Conservation (phyloP, 139 green algal genomes). For the Ettlia oleoabundans region DNA sequence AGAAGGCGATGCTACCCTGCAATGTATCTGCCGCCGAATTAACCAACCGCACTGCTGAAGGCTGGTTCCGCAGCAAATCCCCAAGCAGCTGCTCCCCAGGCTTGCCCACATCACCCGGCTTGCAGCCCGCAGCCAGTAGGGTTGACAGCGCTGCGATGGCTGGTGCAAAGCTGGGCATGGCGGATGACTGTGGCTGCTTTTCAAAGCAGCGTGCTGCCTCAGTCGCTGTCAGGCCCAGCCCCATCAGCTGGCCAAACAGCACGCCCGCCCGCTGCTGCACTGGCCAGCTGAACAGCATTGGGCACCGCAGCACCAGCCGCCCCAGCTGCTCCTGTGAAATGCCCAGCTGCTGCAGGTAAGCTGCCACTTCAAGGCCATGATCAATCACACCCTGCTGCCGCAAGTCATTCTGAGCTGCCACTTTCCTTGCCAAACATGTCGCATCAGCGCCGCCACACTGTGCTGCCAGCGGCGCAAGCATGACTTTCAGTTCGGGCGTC, state of each 20-base stretch:
- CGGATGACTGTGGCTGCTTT: not conserved
- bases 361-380: not conserved
- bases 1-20: not conserved
- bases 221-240: not conserved
- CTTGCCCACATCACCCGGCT: not conserved
- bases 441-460: not conserved
- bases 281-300: slow-evolving; percentile 1
- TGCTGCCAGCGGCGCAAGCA: not conserved
- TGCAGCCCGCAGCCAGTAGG: slow-evolving; percentile 5
- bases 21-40: not conserved
- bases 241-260: slow-evolving; percentile 7
- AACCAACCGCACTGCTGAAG: not conserved
- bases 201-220: slow-evolving; percentile 13
- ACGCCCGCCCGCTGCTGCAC: not conserved
- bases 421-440: not conserved
- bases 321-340: not conserved
- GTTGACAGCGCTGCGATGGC: not conserved
- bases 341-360: not conserved
- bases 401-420: too few species aligned
- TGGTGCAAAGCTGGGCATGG: not conserved
- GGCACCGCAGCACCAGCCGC: not conserved
- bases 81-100: slow-evolving; percentile 1
- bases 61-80: not conserved
- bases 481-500: too few species aligned
- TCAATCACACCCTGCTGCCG: not conserved